Base-by-base conservation (phyloP, 768 basidiomycete genomes). In the Naganishia vishniacii region DNA sequence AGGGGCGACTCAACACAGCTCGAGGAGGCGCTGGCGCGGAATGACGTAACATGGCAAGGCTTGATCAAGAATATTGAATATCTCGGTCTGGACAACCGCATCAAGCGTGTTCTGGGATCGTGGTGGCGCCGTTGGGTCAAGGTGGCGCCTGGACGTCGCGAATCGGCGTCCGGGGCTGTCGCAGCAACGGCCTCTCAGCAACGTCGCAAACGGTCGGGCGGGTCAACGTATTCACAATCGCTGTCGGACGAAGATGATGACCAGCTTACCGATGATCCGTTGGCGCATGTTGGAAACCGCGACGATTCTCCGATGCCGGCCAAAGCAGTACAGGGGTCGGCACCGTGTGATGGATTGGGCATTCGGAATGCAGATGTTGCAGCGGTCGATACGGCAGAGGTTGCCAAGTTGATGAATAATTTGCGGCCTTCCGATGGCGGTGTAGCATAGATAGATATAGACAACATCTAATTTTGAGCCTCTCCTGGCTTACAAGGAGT, bases 31-130 rank as follows among this genome's bases (percentile, higher is more conserved):
- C 83, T 94, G 13, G 82, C 83, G 65, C 78, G 80, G 20, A 85
- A 86, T 20, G 75, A 80, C 58, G 81, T 90, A 47, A 83, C 84
- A 48, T 93, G 90, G 91, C 88, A 91, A 70, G 89, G 88, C 29
- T 80, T 93, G 65, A 88, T 88, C 20, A 84, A 87, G 65, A 94
- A 92, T 75, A 89, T 87, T 73, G 90, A 93, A 73, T 93, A 89
- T 72, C 85, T 94, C 51, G 86, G 85, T 20, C 82, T 93, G 66
- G 81, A 84, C 59, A 79, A 84, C 18, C 85, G 88, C 46, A 84
- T 92, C 76, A 91, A 89, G 74, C 77, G 85, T 16, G 88, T 88
- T 72, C 80, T 91, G 49, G 84, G 86, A 0, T 81, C 80, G 62
- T 92, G 88, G 86, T 89, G 87, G 76, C 79, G 82, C 59, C 79